These are phyloP conservation scores for Trifolium dubium DNA, from an alignment of 306 rosid genomes.

Conservation along the genomic window DNA sequence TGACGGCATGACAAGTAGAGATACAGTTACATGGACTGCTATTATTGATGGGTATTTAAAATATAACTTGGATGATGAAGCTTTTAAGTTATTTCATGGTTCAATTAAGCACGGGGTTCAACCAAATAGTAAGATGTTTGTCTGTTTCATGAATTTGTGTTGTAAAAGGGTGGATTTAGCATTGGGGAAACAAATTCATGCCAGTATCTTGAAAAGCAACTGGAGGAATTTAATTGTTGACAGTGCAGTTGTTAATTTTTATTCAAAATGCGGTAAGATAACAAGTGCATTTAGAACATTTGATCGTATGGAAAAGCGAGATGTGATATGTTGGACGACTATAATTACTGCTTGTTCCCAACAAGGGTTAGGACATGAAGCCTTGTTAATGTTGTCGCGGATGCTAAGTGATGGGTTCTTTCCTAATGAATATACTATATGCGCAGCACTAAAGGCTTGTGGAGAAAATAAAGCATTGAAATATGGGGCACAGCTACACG, in stretches of 20 bases:
- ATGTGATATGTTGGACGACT: constrained; percentile 86
- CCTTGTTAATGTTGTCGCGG: constrained; percentile 57
- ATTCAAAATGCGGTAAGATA: constrained; percentile 70
- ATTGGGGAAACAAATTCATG: constrained; percentile 81
- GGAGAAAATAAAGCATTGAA: constrained; percentile 65
- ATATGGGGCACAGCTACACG: constrained; percentile 79
- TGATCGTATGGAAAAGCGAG: constrained; percentile 65
- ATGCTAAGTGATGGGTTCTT: constrained; percentile 66
- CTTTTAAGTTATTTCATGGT: constrained; percentile 60
- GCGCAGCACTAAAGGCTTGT: constrained; percentile 85
- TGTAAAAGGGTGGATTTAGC: constrained; percentile 59
- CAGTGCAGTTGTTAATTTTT: constrained; percentile 69
- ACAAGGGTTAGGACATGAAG: constrained; percentile 71
- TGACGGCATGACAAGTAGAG: constrained; percentile 64
- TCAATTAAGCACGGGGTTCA: constrained; percentile 54
- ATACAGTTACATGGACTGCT: constrained; percentile 89
- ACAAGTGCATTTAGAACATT: constrained; percentile 64
- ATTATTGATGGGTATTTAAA: constrained; percentile 73
- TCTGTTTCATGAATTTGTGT: constrained; percentile 77
- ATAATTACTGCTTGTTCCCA: constrained; percentile 90
- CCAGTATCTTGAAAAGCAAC: constrained; percentile 64
- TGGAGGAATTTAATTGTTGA: constrained; percentile 75
- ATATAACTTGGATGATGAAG: constrained; percentile 67
- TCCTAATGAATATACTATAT: constrained; percentile 83
- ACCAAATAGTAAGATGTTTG: constrained; percentile 74